Evolutionary conservation across 345 rosid species (phyloP), one percentile per base, ranked within the genome.

Genomic region (Citropsis articulata): DNA sequence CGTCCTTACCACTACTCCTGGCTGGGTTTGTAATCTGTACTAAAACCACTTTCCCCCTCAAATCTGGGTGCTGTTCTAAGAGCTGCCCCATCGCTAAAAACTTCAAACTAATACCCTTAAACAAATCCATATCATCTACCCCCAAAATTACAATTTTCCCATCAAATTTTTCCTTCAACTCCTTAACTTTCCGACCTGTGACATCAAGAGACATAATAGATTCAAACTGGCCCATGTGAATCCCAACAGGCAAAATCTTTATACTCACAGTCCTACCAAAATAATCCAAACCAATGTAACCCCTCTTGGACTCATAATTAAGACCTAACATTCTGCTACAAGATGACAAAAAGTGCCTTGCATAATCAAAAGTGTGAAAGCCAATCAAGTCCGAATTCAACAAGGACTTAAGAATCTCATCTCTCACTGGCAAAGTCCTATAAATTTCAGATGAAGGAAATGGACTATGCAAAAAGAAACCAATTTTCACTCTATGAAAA

Each of bases 301-400:
- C 98, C 80, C 98, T 88, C 38, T 89, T 92, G 9, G 94, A 94
- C 80, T 86, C 91, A 36, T 90, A 94, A 81, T 90, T 90, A 24
- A 94, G 80, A 10, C 98, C 98, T 66, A 94, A 65, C 92, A 94
- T 87, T 83, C 97, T 88, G 71, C 97, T 89, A 40, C 98, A 94
- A 55, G 92, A 90, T 4, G 98, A 87, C 85, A 94, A 73, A 88
- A 94, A 94, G 80, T 94, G 97, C 76, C 97, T 87, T 0, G 98
- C 98, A 78, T 94, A 94, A 83, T 94, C 98, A 66, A 89, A 94
- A 2, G 95, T 91, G 28, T 94, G 98, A 77, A 94, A 94, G 4
- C 98, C 98, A 9, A 94, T 83, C 84, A 94, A 81, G 78, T 94
- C 98, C 75, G 95, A 92, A 72, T 94, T 94, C 83, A 94, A 73